Evolutionary conservation across 768 basidiomycete genomes (phyloP).

Genomic region (Termitomyces sp.): DNA sequence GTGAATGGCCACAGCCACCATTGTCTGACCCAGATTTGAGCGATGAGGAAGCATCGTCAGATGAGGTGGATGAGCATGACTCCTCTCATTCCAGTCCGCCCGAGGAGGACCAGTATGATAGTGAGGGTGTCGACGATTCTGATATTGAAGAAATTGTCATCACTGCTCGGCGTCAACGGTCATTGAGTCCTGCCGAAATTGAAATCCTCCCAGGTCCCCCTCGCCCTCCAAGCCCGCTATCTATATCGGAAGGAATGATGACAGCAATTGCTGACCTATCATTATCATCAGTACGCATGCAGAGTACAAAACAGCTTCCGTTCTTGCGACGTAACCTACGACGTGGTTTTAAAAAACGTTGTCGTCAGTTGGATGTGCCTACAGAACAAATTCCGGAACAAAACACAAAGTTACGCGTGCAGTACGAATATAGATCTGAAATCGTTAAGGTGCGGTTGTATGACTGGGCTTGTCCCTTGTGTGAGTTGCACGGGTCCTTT

Average conservation of each 20-base stretch:
- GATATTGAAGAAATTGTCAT: constrained; percentile 7
- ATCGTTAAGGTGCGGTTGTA: constrained; percentile 22
- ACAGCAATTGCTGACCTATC: constrained; percentile 27
- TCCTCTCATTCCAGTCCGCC: neutral
- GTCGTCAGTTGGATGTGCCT: constrained; percentile 29
- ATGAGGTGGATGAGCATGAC: constrained; percentile 3
- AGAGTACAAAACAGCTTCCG: constrained; percentile 37
- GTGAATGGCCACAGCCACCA: constrained; percentile 13
- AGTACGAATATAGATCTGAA: constrained; percentile 17
- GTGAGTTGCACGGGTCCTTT: constrained; percentile 39
- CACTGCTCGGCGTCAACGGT: constrained; percentile 8
- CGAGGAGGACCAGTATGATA: neutral
- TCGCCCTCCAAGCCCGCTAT: neutral
- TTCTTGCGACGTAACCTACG: constrained; percentile 51
- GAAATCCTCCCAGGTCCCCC: constrained; percentile 14
- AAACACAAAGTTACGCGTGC: constrained; percentile 6
- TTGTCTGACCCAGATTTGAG: constrained; percentile 2
- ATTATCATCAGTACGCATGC: constrained; percentile 28
- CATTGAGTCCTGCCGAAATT: constrained; percentile 13
- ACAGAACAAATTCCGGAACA: constrained; percentile 15
- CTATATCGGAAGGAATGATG: constrained; percentile 19
- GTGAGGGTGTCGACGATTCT: neutral
- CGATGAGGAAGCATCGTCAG: constrained; percentile 7
- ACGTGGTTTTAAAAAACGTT: constrained; percentile 40
- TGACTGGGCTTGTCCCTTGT: constrained; percentile 50